Percentiles rank a stretch among this genome's conserved stretches.
phyloP scores from a whole-genome alignment of 768 basidiomycete species.

The Agrocybe praecox region DNA sequence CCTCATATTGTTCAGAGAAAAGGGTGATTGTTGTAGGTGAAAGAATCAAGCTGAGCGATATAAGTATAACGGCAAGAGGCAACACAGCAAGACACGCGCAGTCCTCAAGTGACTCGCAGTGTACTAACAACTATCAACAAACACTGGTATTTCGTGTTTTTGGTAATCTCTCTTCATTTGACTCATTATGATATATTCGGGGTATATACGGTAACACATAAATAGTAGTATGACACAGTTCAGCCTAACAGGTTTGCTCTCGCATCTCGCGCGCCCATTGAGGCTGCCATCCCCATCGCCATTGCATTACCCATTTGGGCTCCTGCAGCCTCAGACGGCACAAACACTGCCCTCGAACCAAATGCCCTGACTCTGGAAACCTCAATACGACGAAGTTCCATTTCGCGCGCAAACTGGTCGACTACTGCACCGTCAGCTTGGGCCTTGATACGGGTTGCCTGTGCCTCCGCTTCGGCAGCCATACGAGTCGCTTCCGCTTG shows the following conservation, averaged over 20 bases:
- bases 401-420: slow-evolving; percentile 75
- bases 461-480: slow-evolving; percentile 74
- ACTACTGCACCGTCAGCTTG: slow-evolving; percentile 60
- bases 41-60: slow-evolving; percentile 20
- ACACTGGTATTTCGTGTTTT: slow-evolving; percentile 17
- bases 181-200: slow-evolving; percentile 1
- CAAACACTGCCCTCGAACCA: slow-evolving; percentile 71
- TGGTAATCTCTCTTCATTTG: slow-evolving; percentile 15
- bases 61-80: slow-evolving; percentile 25
- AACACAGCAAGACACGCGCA: slow-evolving; percentile 43
- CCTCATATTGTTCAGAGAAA: slow-evolving; percentile 55
- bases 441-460: slow-evolving; percentile 65
- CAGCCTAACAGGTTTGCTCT: not conserved
- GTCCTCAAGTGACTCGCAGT: slow-evolving; percentile 32
- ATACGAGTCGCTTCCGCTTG: slow-evolving; percentile 78
- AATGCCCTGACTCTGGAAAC: slow-evolving; percentile 64
- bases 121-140: slow-evolving; percentile 42
- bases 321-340: slow-evolving; percentile 62
- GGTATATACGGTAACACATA: not conserved
- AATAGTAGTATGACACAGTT: not conserved
- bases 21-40: slow-evolving; percentile 8
- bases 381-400: slow-evolving; percentile 71
- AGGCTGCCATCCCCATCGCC: slow-evolving; percentile 72
- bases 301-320: slow-evolving; percentile 61
- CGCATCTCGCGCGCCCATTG: slow-evolving; percentile 47